Evolutionary conservation across 805 yeast genomes (phyloP), one percentile per base, ranked within the genome.

Genomic region (Saccharomyces jurei): DNA sequence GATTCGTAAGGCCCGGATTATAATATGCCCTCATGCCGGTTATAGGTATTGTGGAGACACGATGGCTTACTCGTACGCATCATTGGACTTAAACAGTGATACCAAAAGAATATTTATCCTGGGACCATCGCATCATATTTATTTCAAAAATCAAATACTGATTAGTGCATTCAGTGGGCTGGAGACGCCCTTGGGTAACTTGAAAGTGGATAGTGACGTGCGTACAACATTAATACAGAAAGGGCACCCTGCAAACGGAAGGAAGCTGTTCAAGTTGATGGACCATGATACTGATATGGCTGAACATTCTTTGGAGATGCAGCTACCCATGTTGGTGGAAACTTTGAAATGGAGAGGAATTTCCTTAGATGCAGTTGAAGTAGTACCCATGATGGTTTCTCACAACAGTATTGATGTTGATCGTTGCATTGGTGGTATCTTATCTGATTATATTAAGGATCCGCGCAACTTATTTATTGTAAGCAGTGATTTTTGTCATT

Each of bases 241-340:
- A 25, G 52, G 50, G 2, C 54, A 53, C 8, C 50, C 54, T n/a
- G 55, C 51, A 2, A 46, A 62, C 27, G 69, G 69, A n/a, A 64
- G 75, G 2, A 69, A 70, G 1, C 58, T 77, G 5, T 83, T 87
- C 60, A 72, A 74, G 55, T 69, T 66, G 53, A 86, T 90, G 95
- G 68, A 75, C 28, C 58, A 68, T 1, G 78, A 74, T 0, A 76
- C 77, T 13, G 99, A 94, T 67, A 82, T 83, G 56, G 86, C 85
- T 17, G 99, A 94, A 67, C 99, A 94, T 68, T 85, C 94, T 51
- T 81, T 94, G 63, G 99, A 94, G 64, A 88, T 94, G 96, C 98
- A 94, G 69, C 78, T 86, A 65, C 96, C 98, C 0, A 67, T 62
- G 69, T 50, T 64, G 30, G 60, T 52, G n/a, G 84, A 81, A 56